Evolutionary conservation across 2,329 filamentous ascomycete species (phyloP).

Genomic region (Ceratocystiopsis minuta): DNA sequence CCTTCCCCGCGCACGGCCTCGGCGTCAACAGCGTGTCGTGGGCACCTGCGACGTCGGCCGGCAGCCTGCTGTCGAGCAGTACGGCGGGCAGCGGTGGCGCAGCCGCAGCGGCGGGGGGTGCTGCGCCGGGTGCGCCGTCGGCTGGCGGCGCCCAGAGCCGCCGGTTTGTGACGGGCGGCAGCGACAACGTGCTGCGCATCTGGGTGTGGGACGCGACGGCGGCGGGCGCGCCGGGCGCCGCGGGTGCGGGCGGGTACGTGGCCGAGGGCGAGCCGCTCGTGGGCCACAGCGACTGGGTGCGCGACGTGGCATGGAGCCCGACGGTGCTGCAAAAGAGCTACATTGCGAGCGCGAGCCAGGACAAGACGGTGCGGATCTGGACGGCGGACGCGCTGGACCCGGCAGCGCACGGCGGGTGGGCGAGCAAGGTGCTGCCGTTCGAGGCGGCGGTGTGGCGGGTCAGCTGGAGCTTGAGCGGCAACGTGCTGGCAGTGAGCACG

Average conservation of each 20-base stretch:
- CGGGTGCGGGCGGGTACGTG: slow-evolving; percentile 25
- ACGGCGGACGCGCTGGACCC: slow-evolving; percentile 39
- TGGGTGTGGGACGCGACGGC: slow-evolving; percentile 62
- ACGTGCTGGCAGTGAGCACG: slow-evolving; percentile 83
- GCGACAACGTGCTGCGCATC: slow-evolving; percentile 83
- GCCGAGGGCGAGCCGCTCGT: slow-evolving; percentile 45
- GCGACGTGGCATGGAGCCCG: slow-evolving; percentile 92
- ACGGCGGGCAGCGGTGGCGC: slow-evolving; percentile 15
- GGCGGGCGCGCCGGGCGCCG: slow-evolving; percentile 18
- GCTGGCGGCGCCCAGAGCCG: slow-evolving; percentile 39
- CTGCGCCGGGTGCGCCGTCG: slow-evolving; percentile 20
- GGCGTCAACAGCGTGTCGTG: slow-evolving; percentile 93
- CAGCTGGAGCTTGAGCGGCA: slow-evolving; percentile 94
- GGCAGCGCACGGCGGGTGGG: slow-evolving; percentile 44
- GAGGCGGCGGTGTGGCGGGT: slow-evolving; percentile 87
- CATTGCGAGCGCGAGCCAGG: slow-evolving; percentile 87
- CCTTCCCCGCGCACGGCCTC: slow-evolving; percentile 80
- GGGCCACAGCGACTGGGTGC: slow-evolving; percentile 91
- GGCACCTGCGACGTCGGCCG: slow-evolving; percentile 73
- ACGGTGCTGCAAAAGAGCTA: slow-evolving; percentile 91
- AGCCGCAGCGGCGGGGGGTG: too few relatives aligned
- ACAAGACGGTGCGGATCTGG: slow-evolving; percentile 97
- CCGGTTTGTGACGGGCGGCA: slow-evolving; percentile 86
- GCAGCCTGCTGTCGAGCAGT: slow-evolving; percentile 62
- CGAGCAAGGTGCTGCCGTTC: slow-evolving; percentile 68